These are phyloP conservation scores for Malus fusca DNA, from an alignment of 306 rosid species.

Conservation along the genomic window DNA sequence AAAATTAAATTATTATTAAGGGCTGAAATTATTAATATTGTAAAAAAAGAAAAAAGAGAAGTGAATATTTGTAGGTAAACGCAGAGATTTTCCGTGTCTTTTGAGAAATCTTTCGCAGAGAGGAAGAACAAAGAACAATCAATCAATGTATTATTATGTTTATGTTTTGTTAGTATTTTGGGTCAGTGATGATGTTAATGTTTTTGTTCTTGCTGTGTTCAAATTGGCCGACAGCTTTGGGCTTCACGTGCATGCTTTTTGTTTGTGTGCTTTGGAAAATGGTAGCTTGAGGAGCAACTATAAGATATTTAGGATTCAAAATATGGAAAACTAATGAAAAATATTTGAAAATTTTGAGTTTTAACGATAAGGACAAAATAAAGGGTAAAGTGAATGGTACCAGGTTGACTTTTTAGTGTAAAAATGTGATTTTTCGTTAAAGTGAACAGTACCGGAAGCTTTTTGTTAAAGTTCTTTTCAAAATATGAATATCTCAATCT, in stretches of 20 bases:
- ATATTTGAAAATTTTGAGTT: too few species aligned
- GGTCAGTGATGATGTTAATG: conserved; percentile 5
- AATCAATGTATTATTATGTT: conserved; percentile 7
- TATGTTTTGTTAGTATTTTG: neutral
- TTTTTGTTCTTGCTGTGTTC: conserved; percentile 34
- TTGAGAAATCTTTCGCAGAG: conserved; percentile 14
- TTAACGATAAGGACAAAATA: too few species aligned
- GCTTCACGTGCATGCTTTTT: conserved; percentile 40
- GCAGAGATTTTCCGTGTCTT: conserved; percentile 22
- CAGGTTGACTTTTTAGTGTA: too few species aligned
- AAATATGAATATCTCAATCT: neutral
- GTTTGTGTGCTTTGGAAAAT: conserved; percentile 16
- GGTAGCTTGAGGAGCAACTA: neutral
- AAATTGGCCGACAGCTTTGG: conserved; percentile 29
- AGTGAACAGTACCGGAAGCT: too few species aligned
- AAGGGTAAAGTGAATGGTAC: too few species aligned
- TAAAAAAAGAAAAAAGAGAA: neutral
- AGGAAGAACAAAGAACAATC: conserved; percentile 15
- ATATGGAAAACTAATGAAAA: too few species aligned
- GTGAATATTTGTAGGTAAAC: conserved; percentile 2
- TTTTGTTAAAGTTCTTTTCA: neutral
- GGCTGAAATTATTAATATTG: neutral
- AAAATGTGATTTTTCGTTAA: too few species aligned
- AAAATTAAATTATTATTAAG: neutral
- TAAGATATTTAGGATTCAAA: neutral